Evolutionary conservation across 108 stramenopile genomes (phyloP).

Genomic region (Cyclostephanos invisitatus): DNA sequence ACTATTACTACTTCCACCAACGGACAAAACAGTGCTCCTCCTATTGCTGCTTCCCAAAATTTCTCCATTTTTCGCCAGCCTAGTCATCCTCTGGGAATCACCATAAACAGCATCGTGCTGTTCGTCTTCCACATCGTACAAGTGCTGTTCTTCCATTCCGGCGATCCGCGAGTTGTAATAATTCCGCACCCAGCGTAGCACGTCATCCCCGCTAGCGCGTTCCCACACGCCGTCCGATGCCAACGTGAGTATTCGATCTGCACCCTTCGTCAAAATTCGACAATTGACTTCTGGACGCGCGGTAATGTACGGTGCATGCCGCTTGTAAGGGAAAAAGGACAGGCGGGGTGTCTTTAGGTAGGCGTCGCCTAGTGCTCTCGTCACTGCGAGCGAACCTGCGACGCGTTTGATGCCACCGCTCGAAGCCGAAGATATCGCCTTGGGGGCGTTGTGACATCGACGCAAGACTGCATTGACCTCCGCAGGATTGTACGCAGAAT

Average conservation of each 20-base stretch:
- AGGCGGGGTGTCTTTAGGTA: constrained; percentile 83
- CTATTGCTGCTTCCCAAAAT: constrained; percentile 2
- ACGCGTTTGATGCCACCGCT: constrained; percentile 88
- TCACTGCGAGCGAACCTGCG: constrained; percentile 83
- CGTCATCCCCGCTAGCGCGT: constrained; percentile 71
- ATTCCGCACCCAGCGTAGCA: constrained; percentile 71
- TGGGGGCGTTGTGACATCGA: constrained; percentile 83
- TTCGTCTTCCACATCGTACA: constrained; percentile 20
- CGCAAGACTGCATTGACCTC: constrained; percentile 79
- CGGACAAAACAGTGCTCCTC: neutral
- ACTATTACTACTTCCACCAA: constrained; percentile 1
- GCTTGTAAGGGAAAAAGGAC: constrained; percentile 83
- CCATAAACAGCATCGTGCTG: constrained; percentile 33
- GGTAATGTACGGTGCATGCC: constrained; percentile 83
- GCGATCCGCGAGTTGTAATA: constrained; percentile 73
- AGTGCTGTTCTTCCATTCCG: constrained; percentile 50
- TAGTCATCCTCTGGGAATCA: neutral
- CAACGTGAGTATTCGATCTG: constrained; percentile 77
- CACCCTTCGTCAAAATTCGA: constrained; percentile 62
- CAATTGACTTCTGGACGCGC: constrained; percentile 87
- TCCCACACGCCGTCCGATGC: constrained; percentile 91
- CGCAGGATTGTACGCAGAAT: constrained; percentile 83
- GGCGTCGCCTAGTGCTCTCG: constrained; percentile 83
- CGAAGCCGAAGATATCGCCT: constrained; percentile 71
- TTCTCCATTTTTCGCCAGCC: neutral